Evolutionary conservation across 164 flowering plant genomes (phyloP).

Genomic region (Aristolochia californica): DNA sequence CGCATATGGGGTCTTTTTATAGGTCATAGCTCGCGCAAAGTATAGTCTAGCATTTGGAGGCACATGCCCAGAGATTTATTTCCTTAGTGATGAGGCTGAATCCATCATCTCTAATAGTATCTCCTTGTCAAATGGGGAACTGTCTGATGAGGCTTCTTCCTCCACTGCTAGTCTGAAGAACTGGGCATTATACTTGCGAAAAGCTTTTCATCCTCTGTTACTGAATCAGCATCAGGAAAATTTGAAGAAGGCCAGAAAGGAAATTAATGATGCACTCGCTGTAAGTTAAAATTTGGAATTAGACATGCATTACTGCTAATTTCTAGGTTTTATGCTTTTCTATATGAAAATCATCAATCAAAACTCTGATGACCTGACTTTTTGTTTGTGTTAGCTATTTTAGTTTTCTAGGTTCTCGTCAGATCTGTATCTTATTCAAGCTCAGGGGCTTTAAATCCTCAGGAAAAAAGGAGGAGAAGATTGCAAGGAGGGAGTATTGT

Average conservation of each 20-base stretch:
- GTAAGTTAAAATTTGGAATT: constrained; percentile 33
- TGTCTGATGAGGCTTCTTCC: constrained; percentile 4
- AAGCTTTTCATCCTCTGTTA: constrained; percentile 79
- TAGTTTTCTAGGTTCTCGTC: too few species aligned
- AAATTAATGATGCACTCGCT: constrained; percentile 39
- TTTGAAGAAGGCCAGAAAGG: constrained; percentile 45
- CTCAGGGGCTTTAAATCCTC: constrained; percentile 6
- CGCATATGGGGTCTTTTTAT: constrained; percentile 7
- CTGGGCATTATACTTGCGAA: constrained; percentile 66
- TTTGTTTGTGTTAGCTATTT: too few species aligned
- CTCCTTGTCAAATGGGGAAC: constrained; percentile 10
- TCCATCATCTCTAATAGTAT: constrained; percentile 9
- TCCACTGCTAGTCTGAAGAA: constrained; percentile 25
- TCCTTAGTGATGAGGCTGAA: constrained; percentile 19
- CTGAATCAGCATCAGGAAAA: constrained; percentile 54
- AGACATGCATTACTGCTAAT: constrained; percentile 2
- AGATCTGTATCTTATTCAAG: background rate
- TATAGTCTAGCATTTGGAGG: constrained; percentile 77
- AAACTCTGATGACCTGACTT: background rate
- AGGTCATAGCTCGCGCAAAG: constrained; percentile 87
- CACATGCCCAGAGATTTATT: constrained; percentile 49
- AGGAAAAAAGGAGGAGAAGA: constrained; percentile 63
- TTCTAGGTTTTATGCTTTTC: background rate
- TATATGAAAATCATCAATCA: background rate
- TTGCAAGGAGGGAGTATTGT: constrained; percentile 25